A percentile compares a stretch with the other conserved stretches of the same genome.
Evolutionary conservation across 2,329 filamentous ascomycete species (phyloP).

Genomic region (Aspergillus sp.): DNA sequence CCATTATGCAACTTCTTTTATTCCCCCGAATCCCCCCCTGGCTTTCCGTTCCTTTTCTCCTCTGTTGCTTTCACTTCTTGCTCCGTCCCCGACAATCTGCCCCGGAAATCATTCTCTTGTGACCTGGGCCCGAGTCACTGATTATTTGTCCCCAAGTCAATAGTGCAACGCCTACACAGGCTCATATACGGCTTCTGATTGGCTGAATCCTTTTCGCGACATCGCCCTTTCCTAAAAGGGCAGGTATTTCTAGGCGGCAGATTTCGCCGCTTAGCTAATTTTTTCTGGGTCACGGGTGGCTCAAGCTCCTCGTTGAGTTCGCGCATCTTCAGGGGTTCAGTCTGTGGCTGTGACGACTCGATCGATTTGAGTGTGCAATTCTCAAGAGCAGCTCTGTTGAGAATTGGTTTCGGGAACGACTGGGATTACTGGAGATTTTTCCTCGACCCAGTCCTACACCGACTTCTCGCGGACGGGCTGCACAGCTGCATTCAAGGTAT

Average conservation of each 20-base stretch:
- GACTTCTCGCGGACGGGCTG: slow-evolving; percentile 4
- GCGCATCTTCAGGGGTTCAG: slow-evolving; percentile 20
- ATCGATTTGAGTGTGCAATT: slow-evolving; percentile 6
- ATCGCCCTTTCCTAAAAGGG: slow-evolving; percentile 6
- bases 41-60: slow-evolving; percentile 5
- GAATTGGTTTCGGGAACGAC: slow-evolving; percentile 2
- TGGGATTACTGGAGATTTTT: neutral
- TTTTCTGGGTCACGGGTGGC: slow-evolving; percentile 17
- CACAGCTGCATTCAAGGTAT: slow-evolving; percentile 4
- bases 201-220: neutral
- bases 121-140: neutral
- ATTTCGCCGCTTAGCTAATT: slow-evolving; percentile 22
- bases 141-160: neutral
- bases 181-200: slow-evolving; percentile 4
- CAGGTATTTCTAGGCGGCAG: slow-evolving; percentile 18
- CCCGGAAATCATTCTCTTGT: neutral
- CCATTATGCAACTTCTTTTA: slow-evolving; percentile 21
- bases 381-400: slow-evolving; percentile 12
- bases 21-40: slow-evolving; percentile 12
- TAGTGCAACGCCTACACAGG: neutral
- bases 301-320: slow-evolving; percentile 13
- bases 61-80: neutral
- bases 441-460: slow-evolving; percentile 4
- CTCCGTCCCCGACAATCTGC: neutral
- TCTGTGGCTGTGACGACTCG: slow-evolving; percentile 12